A percentile compares a stretch with the other conserved stretches of the same genome.
phyloP scores from a whole-genome alignment of 1,284 basidiomycete genomes.

The Mycosarcoma maydis region DNA sequence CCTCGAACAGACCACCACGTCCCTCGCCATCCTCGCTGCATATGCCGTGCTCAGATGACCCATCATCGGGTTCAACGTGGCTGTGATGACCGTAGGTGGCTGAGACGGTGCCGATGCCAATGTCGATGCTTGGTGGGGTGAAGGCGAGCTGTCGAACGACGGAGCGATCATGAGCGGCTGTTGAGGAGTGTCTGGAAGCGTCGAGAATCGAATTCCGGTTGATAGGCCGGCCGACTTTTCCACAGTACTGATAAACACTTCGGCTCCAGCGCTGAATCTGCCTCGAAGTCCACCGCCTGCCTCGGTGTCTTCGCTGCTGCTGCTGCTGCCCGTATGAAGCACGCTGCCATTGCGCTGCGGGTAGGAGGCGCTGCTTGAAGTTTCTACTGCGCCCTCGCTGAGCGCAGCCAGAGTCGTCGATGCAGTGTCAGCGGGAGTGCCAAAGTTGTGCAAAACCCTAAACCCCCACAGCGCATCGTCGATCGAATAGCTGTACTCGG shows the following conservation, averaged over 20 bases:
- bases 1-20: slow-evolving; percentile 86
- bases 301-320: slow-evolving; percentile 14
- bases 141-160: neutral
- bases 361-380: neutral
- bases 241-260: slow-evolving; percentile 90
- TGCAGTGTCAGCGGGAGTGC: neutral
- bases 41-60: slow-evolving; percentile 92
- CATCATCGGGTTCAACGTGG: slow-evolving; percentile 94
- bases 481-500: slow-evolving; percentile 92
- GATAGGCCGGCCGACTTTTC: slow-evolving; percentile 94
- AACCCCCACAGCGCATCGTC: slow-evolving; percentile 92
- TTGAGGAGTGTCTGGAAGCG: slow-evolving; percentile 75
- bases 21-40: slow-evolving; percentile 83
- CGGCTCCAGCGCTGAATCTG: slow-evolving; percentile 88
- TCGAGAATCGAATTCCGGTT: slow-evolving; percentile 90
- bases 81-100: slow-evolving; percentile 90
- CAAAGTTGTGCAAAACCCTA: slow-evolving; percentile 92
- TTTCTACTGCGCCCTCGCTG: neutral
- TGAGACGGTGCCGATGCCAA: slow-evolving; percentile 66
- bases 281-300: slow-evolving; percentile 80
- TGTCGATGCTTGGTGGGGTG: neutral
- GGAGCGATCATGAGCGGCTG: slow-evolving; percentile 3
- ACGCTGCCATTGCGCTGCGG: too few species aligned
- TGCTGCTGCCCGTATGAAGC: neutral
- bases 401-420: neutral